Conservation (phyloP, 2,329 filamentous ascomycete genomes). For the Hirsutella rhossiliensis region DNA sequence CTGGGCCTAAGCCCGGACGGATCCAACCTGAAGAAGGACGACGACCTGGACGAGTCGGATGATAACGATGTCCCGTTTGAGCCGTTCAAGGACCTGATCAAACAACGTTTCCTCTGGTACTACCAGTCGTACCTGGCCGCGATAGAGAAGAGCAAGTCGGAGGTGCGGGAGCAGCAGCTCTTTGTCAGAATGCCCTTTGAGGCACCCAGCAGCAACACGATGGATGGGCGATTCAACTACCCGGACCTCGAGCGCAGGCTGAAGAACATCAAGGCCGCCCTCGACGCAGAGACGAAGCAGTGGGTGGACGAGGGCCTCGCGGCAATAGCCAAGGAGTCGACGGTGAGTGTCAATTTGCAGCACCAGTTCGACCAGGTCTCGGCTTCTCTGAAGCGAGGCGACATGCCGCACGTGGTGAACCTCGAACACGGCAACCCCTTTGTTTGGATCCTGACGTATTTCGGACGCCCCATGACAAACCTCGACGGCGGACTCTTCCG, state of each 20-base stretch:
- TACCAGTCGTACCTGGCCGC: constrained; percentile 73
- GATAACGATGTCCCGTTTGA: constrained; percentile 54
- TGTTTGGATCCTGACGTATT: constrained; percentile 78
- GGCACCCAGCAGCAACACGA: constrained; percentile 51
- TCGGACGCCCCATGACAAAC: constrained; percentile 85
- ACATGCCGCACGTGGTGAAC: constrained; percentile 62
- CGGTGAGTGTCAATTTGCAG: constrained; percentile 69
- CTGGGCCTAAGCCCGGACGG: constrained; percentile 47
- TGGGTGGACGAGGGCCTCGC: constrained; percentile 62
- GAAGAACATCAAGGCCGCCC: constrained; percentile 50
- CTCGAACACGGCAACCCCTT: constrained; percentile 78
- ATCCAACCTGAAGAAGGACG: constrained; percentile 35
- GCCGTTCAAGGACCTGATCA: constrained; percentile 82
- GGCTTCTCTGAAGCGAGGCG: constrained; percentile 59
- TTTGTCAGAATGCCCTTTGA: constrained; percentile 91
- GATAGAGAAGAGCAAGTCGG: constrained; percentile 51
- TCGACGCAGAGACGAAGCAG: constrained; percentile 57
- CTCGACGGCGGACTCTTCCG: constrained; percentile 84
- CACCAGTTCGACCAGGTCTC: constrained; percentile 77
- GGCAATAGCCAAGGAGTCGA: constrained; percentile 52
- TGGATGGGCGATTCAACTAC: constrained; percentile 83
- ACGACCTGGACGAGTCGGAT: constrained; percentile 39
- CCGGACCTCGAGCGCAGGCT: constrained; percentile 59
- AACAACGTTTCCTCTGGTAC: constrained; percentile 91
- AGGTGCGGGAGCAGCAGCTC: constrained; percentile 47